Conservation (phyloP, 176 grass and related monocot species). For the Oryza glumipatula region DNA sequence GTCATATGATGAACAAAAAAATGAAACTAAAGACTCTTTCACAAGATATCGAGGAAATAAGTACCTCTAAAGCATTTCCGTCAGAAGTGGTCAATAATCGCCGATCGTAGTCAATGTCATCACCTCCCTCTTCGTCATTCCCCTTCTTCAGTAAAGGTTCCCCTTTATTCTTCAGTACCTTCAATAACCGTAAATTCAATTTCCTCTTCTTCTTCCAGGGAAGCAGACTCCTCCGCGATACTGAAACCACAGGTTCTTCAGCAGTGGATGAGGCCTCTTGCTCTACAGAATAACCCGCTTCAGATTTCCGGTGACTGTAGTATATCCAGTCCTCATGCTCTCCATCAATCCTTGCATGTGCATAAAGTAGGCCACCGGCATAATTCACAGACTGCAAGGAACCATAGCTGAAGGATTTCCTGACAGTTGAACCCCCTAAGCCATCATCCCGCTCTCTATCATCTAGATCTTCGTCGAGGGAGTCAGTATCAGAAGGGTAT, state of each 20-base stretch:
- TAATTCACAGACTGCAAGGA: conserved; percentile 75
- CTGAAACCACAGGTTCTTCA: conserved; percentile 33
- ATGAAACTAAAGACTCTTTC: neutral
- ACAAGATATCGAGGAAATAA: conserved; percentile 18
- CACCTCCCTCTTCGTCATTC: conserved; percentile 90
- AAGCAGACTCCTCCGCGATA: conserved; percentile 72
- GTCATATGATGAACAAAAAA: conserved; percentile 5
- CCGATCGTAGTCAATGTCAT: conserved; percentile 95
- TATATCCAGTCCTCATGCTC: conserved; percentile 83
- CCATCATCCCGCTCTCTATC: conserved; percentile 60
- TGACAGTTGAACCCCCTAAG: conserved; percentile 53
- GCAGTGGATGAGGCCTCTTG: conserved; percentile 46
- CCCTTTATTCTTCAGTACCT: conserved; percentile 69
- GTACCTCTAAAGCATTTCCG: conserved; percentile 65
- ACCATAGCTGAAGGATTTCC: conserved; percentile 96
- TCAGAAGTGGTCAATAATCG: conserved; percentile 76
- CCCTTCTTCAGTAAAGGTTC: conserved; percentile 93
- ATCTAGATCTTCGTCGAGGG: conserved; percentile 69
- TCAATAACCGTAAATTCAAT: neutral
- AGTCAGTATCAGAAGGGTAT: conserved; percentile 75
- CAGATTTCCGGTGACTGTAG: conserved; percentile 80
- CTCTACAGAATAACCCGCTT: conserved; percentile 62
- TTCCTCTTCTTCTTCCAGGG: conserved; percentile 91
- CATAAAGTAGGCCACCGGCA: conserved; percentile 57
- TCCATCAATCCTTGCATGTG: conserved; percentile 63